Evolutionary conservation across 768 basidiomycete genomes (phyloP).

Genomic region (Rhodotorula toruloides): DNA sequence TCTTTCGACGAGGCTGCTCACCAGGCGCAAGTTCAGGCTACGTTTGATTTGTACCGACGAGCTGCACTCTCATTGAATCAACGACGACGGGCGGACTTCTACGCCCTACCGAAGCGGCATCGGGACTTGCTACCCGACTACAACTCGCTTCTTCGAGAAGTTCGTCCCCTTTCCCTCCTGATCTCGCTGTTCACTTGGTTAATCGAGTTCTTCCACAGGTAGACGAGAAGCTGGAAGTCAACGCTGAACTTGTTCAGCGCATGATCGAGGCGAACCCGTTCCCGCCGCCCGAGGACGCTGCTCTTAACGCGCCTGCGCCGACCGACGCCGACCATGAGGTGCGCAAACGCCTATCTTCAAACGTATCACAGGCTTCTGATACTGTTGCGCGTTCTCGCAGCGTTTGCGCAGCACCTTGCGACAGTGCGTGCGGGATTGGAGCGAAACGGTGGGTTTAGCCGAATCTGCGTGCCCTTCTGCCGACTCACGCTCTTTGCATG

Average conservation of each 20-base stretch:
- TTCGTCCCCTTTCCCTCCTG: not conserved
- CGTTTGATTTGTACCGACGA: conserved; percentile 27
- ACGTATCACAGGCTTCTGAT: conserved; percentile 20
- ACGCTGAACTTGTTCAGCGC: conserved; percentile 8
- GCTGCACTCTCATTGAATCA: conserved; percentile 55
- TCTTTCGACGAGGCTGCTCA: conserved; percentile 2
- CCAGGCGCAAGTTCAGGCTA: conserved; percentile 24
- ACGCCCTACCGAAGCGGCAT: conserved; percentile 63
- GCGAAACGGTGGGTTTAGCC: conserved; percentile 58
- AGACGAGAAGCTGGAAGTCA: conserved; percentile 21
- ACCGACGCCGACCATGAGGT: conserved; percentile 34
- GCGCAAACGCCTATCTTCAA: not conserved
- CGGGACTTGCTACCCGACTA: conserved; percentile 56
- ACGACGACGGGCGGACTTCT: conserved; percentile 69
- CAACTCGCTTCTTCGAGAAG: conserved; percentile 8
- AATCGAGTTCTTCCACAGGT: not conserved
- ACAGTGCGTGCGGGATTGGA: conserved; percentile 92
- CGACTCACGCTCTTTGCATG: not conserved
- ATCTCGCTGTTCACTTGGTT: not conserved
- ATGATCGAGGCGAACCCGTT: conserved; percentile 23
- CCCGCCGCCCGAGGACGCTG: conserved; percentile 12
- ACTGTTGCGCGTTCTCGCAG: conserved; percentile 58
- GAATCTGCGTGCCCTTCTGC: not conserved
- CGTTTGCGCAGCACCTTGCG: conserved; percentile 86
- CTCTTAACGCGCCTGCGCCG: conserved; percentile 25